Percentiles rank a stretch among this genome's conserved stretches.
Evolutionary conservation across 2,329 filamentous ascomycete species (phyloP).

Genomic region (Trichoderma sp.): DNA sequence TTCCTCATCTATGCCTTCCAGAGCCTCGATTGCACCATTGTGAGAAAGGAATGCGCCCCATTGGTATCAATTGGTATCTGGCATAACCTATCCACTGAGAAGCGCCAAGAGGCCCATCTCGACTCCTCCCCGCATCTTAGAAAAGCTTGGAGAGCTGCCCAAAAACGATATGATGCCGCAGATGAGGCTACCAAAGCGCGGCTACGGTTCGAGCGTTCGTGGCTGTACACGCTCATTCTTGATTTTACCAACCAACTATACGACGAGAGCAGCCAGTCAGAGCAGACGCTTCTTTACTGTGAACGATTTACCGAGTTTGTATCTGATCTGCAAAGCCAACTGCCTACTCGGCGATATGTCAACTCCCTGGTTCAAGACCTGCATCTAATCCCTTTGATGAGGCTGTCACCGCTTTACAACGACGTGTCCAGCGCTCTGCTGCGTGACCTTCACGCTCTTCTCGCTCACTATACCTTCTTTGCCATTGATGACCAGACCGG

Average conservation of each 20-base stretch:
- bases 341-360: conserved; percentile 91
- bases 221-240: conserved; percentile 84
- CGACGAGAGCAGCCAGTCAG: conserved; percentile 54
- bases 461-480: conserved; percentile 86
- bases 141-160: conserved; percentile 88
- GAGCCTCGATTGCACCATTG: conserved; percentile 83
- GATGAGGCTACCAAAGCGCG: conserved; percentile 79
- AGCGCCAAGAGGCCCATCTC: conserved; percentile 71
- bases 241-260: conserved; percentile 81
- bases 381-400: conserved; percentile 77
- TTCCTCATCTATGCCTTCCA: conserved; percentile 94
- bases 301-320: conserved; percentile 93
- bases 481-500: conserved; percentile 90
- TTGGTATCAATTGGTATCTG: conserved; percentile 93
- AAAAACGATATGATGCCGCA: conserved; percentile 83
- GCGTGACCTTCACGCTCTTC: conserved; percentile 77
- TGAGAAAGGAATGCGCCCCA: conserved; percentile 95
- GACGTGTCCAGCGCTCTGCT: conserved; percentile 75
- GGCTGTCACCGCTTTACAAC: conserved; percentile 76
- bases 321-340: conserved; percentile 86
- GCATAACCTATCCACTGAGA: conserved; percentile 86
- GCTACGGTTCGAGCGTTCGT: conserved; percentile 87
- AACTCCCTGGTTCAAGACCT: conserved; percentile 86
- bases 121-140: conserved; percentile 73
- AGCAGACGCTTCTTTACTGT: conserved; percentile 74